Conservation (phyloP, 257 asterid species). For the Paulownia fortunei region DNA sequence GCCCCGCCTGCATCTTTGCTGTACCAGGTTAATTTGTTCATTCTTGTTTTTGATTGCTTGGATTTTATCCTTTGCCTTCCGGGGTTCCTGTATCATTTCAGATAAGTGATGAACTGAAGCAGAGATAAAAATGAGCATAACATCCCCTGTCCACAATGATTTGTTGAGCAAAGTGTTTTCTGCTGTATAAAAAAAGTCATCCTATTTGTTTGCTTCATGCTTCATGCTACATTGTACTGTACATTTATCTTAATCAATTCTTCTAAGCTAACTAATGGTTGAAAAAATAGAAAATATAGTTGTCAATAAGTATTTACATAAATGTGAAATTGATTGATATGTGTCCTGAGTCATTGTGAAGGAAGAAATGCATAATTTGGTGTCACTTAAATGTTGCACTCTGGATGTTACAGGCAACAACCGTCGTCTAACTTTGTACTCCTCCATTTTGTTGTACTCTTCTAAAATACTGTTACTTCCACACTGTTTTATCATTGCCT, state of each 20-base stretch:
- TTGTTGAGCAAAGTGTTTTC: slow-evolving; percentile 40
- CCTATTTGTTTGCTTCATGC: slow-evolving; percentile 40
- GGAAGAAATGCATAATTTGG: not conserved
- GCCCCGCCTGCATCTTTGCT: slow-evolving; percentile 52
- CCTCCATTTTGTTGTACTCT: too few species aligned
- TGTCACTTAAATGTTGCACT: not conserved
- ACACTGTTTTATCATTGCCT: too few species aligned
- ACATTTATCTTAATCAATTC: slow-evolving; percentile 1
- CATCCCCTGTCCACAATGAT: slow-evolving; percentile 36
- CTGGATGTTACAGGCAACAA: too few species aligned
- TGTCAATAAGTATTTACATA: not conserved
- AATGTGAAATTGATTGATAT: too few species aligned
- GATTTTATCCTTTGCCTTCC: slow-evolving; percentile 41
- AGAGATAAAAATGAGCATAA: slow-evolving; percentile 41
- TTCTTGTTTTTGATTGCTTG: slow-evolving; percentile 68
- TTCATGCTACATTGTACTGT: slow-evolving; percentile 27
- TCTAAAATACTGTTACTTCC: not conserved
- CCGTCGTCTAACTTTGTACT: too few species aligned
- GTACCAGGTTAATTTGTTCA: slow-evolving; percentile 56
- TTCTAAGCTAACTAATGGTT: not conserved
- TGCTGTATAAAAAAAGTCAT: slow-evolving; percentile 53
- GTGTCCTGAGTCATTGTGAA: not conserved
- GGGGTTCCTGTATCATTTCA: slow-evolving; percentile 56
- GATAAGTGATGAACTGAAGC: slow-evolving; percentile 54
- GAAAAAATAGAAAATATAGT: not conserved